Evolutionary conservation across 148 eudicot species (phyloP).

Genomic region (Vaccinium vitisidaea): DNA sequence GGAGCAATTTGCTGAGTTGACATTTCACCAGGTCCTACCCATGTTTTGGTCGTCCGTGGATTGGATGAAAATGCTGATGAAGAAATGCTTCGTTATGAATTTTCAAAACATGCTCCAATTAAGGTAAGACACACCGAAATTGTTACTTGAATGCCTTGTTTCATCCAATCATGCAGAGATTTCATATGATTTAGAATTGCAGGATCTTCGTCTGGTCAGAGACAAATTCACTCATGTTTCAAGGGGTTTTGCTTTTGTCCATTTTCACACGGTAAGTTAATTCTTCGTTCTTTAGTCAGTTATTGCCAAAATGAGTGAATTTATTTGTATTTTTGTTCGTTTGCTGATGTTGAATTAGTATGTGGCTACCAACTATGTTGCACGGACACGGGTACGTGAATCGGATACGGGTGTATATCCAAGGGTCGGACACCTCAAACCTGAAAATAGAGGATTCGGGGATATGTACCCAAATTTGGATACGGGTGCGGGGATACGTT

Average conservation of each 20-base stretch:
- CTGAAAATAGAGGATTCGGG: no score
- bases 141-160: slow-evolving; percentile 10
- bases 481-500: no score
- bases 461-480: no score
- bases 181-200: slow-evolving; percentile 26
- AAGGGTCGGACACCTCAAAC: no score
- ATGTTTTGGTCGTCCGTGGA: slow-evolving; percentile 96
- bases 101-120: slow-evolving; percentile 93
- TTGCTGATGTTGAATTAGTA: not conserved
- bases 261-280: slow-evolving; percentile 72
- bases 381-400: no score
- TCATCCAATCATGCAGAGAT: not conserved
- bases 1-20: slow-evolving; percentile 20
- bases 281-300: not conserved
- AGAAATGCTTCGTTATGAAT: slow-evolving; percentile 98
- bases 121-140: slow-evolving; percentile 49
- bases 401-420: no score
- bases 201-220: slow-evolving; percentile 98
- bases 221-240: slow-evolving; percentile 98
- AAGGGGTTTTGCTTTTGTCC: slow-evolving; percentile 93
- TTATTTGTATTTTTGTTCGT: not conserved
- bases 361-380: not conserved
- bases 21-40: slow-evolving; percentile 75
- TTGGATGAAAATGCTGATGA: slow-evolving; percentile 99
- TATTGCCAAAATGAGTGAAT: not conserved